Percentiles rank a stretch among this genome's conserved stretches.
phyloP scores from a whole-genome alignment of 352 stramenopile genomes.

The Phytophthora lateralis region DNA sequence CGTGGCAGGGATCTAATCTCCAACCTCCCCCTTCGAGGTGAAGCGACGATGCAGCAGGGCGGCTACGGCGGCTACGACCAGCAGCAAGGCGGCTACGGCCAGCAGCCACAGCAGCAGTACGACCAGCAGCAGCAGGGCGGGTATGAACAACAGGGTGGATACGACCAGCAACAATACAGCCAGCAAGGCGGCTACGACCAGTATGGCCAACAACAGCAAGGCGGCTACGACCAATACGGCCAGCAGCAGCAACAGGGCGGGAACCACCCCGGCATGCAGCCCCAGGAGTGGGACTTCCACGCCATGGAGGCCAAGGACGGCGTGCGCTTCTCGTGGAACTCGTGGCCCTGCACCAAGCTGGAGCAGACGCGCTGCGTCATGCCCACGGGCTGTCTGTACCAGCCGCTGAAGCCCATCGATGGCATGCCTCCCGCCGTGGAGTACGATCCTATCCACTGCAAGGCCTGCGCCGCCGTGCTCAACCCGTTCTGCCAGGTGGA shows the following conservation, averaged over 20 bases:
- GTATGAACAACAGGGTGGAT: constrained; percentile 34
- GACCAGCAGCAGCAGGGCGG: constrained; percentile 33
- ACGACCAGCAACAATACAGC: constrained; percentile 51
- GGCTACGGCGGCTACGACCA: constrained; percentile 47
- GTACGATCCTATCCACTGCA: constrained; percentile 99
- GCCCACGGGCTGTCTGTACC: constrained; percentile 94
- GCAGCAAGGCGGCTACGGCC: constrained; percentile 46
- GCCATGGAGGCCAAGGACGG: constrained; percentile 91
- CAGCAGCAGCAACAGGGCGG: constrained; percentile 38
- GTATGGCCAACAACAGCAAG: constrained; percentile 31
- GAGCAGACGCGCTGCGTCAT: constrained; percentile 99
- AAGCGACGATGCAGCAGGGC: constrained; percentile 57
- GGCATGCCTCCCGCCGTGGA: constrained; percentile 92
- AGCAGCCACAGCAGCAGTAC: constrained; percentile 37
- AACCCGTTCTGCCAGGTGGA: constrained; percentile 99
- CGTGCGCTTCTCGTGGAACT: constrained; percentile 98
- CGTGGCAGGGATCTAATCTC: constrained; percentile 28
- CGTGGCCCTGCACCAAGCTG: constrained; percentile 97
- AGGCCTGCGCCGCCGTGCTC: constrained; percentile 96
- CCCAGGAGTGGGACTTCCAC: constrained; percentile 88
- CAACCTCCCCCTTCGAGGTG: constrained; percentile 9
- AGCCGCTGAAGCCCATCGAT: constrained; percentile 98
- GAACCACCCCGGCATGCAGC: constrained; percentile 64
- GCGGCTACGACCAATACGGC: constrained; percentile 22
- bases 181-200: constrained; percentile 44